Base-by-base conservation (phyloP, 371 early-diverging fungal genomes). In the Actinomucor elegans region DNA sequence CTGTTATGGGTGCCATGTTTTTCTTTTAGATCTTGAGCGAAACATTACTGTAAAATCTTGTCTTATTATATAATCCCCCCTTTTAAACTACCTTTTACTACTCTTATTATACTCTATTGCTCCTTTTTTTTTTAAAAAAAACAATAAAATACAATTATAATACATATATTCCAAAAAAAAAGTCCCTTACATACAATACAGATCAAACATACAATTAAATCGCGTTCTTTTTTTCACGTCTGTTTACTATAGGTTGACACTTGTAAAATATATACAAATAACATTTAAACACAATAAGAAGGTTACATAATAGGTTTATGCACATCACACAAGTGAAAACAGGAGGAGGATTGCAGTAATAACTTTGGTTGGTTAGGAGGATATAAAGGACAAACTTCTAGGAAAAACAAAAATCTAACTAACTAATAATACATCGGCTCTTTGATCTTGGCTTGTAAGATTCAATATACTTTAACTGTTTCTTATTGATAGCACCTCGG, bases 401-500 rank as follows among this genome's bases (percentile, higher is more conserved):
- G 18, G 28, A 38, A 15, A 37, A 28, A 33, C 23, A 46, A 26
- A 37, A 20, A n/a, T 17, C 20, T 27, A 4, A 48, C 10, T 38
- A 64, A 41, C 53, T 63, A 48, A 78, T 71, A 43, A 73, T 66
- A 49, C 79, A 75, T 54, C 61, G 57, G 48, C 52, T 73, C 45
- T 78, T 75, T 24, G 75, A 68, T 64, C 73, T 58, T 48, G 86
- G 81, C 64, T 86, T 87, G 64, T 91, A 90, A 26, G 70, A 67
- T 54, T 89, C 90, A 48, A 88, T 81, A 59, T 85, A 92, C 43
- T 80, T 80, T 40, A 94, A 75, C 65, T 94, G 94, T 50, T 80
- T 79, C 70, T 83, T 89, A 66, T 93, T 93, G 72, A 94, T 87
- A 11, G 93, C 94, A 2, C 94, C 94, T 59, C 91, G 82, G 33